phyloP scores from a whole-genome alignment of 1,284 basidiomycete species.

The Stygiomarasmius scandens region DNA sequence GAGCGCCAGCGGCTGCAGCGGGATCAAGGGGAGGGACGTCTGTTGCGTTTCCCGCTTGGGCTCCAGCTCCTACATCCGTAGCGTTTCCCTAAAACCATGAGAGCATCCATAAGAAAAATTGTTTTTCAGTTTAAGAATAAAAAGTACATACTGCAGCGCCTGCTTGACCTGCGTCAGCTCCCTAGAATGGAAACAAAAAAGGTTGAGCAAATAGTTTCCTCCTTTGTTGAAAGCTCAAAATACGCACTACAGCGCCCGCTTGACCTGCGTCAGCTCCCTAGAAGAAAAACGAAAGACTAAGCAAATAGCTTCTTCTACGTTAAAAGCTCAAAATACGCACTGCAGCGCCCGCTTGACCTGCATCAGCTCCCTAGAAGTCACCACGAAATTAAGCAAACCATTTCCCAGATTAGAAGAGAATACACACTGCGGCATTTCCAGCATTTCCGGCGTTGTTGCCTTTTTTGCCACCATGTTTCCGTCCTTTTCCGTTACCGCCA shows the following conservation, averaged over 20 bases:
- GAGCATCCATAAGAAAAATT: no score
- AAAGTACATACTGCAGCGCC: constrained; percentile 4
- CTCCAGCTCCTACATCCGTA: neutral
- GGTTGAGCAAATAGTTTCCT: no score
- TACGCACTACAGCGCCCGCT: neutral
- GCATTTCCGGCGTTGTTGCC: constrained; percentile 2
- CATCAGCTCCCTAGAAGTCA: neutral
- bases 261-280: neutral
- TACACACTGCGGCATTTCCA: neutral
- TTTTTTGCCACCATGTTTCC: neutral
- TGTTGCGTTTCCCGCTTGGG: neutral
- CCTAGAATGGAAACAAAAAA: neutral
- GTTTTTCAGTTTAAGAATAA: no score
- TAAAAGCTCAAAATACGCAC: no score
- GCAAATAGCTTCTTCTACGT: no score
- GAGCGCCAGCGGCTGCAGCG: neutral
- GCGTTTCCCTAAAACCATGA: neutral
- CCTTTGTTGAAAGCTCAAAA: no score
- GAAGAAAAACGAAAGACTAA: neutral
- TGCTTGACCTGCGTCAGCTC: neutral
- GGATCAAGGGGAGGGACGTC: neutral
- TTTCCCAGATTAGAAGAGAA: neutral
- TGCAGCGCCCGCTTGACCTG: neutral
- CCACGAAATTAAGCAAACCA: no score
- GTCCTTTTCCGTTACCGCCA: neutral